Percentiles rank a stretch among this genome's conserved stretches.
phyloP scores from a whole-genome alignment of 148 eudicot genomes.

The Silene uniflora region DNA sequence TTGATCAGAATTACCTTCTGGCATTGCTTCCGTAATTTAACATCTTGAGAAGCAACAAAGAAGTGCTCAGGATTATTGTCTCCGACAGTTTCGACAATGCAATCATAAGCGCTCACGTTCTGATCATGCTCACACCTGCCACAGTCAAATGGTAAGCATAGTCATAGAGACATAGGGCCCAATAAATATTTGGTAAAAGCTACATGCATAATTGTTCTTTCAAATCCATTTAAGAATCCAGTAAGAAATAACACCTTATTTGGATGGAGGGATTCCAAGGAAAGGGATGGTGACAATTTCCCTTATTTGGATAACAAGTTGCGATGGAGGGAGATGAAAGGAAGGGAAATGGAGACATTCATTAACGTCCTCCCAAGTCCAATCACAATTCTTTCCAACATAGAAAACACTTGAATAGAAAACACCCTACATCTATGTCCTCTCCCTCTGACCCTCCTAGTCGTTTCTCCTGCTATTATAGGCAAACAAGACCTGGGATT shows the following conservation, averaged over 20 bases:
- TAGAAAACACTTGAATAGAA: background rate
- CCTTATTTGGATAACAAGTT: background rate
- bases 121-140: slow-evolving; percentile 86
- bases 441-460: too few species aligned
- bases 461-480: background rate
- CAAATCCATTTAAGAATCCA: background rate
- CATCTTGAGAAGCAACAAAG: slow-evolving; percentile 85
- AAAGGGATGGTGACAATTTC: too few species aligned
- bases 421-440: background rate
- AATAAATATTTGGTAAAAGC: background rate
- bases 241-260: background rate
- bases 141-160: slow-evolving; percentile 12
- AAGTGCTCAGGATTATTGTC: slow-evolving; percentile 80
- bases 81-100: slow-evolving; percentile 63
- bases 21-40: slow-evolving; percentile 52
- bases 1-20: slow-evolving; percentile 43
- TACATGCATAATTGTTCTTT: background rate
- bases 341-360: background rate
- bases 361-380: background rate
- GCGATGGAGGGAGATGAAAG: background rate
- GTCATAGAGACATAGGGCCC: background rate
- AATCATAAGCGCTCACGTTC: slow-evolving; percentile 67
- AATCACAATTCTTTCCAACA: background rate
- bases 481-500: background rate
- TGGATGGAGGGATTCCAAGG: too few species aligned